These are phyloP conservation scores for Bipolaris zeicola DNA, from an alignment of 2,329 filamentous ascomycete genomes.

Conservation along the genomic window DNA sequence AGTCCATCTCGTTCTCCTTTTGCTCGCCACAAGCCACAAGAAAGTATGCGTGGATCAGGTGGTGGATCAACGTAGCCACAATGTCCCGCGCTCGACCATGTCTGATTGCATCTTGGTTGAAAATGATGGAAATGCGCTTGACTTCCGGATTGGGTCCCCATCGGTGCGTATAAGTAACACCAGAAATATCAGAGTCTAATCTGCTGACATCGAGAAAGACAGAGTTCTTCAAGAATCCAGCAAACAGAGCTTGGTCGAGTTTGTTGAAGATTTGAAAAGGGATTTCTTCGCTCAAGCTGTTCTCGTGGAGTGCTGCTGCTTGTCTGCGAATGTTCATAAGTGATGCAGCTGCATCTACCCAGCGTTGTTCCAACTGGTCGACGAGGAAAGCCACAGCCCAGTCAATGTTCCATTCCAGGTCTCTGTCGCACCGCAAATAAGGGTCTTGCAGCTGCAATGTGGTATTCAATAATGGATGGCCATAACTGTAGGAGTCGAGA, in stretches of 20 bases:
- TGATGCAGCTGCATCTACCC: slow-evolving; percentile 22
- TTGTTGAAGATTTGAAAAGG: slow-evolving; percentile 46
- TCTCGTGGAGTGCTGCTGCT: slow-evolving; percentile 20
- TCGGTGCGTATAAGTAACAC: slow-evolving; percentile 45
- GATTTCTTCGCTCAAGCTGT: slow-evolving; percentile 27
- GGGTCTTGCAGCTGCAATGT: slow-evolving; percentile 30
- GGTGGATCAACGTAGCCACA: slow-evolving; percentile 49
- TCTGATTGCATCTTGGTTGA: slow-evolving; percentile 33
- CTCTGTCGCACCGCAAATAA: slow-evolving; percentile 24
- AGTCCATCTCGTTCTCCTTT: slow-evolving; percentile 37
- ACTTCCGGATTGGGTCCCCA: slow-evolving; percentile 28
- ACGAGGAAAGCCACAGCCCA: slow-evolving; percentile 51
- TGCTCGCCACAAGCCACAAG: slow-evolving; percentile 50
- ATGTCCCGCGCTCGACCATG: slow-evolving; percentile 40
- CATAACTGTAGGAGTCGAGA: slow-evolving; percentile 4
- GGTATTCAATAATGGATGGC: slow-evolving; percentile 6
- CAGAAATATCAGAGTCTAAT: slow-evolving; percentile 37
- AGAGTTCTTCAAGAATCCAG: slow-evolving; percentile 44
- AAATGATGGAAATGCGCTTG: slow-evolving; percentile 46
- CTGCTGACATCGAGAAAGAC: slow-evolving; percentile 44
- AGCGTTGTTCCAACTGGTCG: slow-evolving; percentile 34
- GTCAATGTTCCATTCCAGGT: slow-evolving; percentile 49
- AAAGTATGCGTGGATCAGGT: slow-evolving; percentile 55
- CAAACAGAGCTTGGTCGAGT: slow-evolving; percentile 47
- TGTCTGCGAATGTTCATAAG: slow-evolving; percentile 25